Conservation (phyloP, 768 basidiomycete species). For the Leucosporidium creatinivorum region DNA sequence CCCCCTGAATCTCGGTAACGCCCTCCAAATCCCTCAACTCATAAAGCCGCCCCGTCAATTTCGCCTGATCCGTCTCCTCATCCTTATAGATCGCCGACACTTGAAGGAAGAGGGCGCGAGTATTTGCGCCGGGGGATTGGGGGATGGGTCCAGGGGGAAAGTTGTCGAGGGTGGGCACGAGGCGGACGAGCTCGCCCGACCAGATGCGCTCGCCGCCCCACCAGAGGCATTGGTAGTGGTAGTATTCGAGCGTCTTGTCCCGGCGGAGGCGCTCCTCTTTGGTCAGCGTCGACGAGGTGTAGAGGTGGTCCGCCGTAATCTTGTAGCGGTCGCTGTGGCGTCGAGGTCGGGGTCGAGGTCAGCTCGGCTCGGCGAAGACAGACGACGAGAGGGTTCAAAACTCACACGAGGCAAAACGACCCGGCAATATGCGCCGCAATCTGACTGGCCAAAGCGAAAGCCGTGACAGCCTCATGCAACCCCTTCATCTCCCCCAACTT, state of each 20-base stretch:
- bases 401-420: conserved; percentile 66
- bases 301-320: not conserved
- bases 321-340: conserved; percentile 25
- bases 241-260: conserved; percentile 4
- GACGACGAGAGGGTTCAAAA: conserved; percentile 52
- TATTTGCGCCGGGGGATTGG: not conserved
- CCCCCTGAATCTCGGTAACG: conserved; percentile 40
- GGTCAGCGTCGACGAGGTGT: conserved; percentile 41
- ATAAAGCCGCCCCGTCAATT: conserved; percentile 5
- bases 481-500: not conserved
- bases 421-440: conserved; percentile 57
- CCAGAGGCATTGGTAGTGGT: conserved; percentile 19
- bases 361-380: too few relatives aligned
- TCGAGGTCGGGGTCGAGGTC: too few relatives aligned
- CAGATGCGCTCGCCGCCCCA: conserved; percentile 26
- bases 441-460: conserved; percentile 65
- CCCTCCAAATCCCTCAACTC: conserved; percentile 12
- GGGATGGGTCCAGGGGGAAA: not conserved
- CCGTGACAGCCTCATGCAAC: conserved; percentile 54
- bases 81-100: conserved; percentile 17
- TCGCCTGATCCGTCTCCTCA: not conserved
- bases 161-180: conserved; percentile 41
- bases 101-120: conserved; percentile 8
- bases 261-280: conserved; percentile 11
- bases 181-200: conserved; percentile 25